Evolutionary conservation across 2,329 filamentous ascomycete genomes (phyloP).

Genomic region (Talaromyces atroroseus): DNA sequence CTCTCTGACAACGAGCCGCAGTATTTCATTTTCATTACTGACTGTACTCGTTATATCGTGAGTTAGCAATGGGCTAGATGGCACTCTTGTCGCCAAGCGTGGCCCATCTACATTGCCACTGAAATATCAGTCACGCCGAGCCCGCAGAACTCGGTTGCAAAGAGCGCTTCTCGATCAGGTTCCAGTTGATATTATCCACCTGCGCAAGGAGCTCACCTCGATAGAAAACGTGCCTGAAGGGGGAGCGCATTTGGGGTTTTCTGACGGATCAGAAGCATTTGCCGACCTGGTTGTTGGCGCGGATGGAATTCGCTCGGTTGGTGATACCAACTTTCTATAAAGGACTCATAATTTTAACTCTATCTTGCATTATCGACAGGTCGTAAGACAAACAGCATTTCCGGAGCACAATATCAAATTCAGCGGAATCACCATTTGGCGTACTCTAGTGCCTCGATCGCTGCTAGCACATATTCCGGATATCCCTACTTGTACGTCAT

Average conservation of each 20-base stretch:
- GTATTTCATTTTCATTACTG: not conserved
- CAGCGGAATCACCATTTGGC: slow-evolving; percentile 47
- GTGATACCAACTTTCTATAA: slow-evolving; percentile 4
- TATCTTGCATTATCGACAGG: slow-evolving; percentile 22
- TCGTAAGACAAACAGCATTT: slow-evolving; percentile 39
- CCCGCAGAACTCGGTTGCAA: slow-evolving; percentile 40
- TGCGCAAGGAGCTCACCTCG: slow-evolving; percentile 40
- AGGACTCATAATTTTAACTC: not conserved
- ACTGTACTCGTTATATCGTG: not conserved
- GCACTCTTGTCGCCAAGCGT: slow-evolving; percentile 20
- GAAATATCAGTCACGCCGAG: slow-evolving; percentile 22
- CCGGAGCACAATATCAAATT: slow-evolving; percentile 43
- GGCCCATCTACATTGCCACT: slow-evolving; percentile 13
- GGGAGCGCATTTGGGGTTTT: slow-evolving; percentile 42
- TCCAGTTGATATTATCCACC: slow-evolving; percentile 38
- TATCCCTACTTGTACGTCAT: slow-evolving; percentile 31
- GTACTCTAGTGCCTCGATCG: slow-evolving; percentile 37
- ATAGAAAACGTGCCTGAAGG: slow-evolving; percentile 34
- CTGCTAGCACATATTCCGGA: slow-evolving; percentile 28
- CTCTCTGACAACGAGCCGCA: not conserved
- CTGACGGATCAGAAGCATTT: slow-evolving; percentile 36
- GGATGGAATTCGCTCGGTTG: slow-evolving; percentile 49
- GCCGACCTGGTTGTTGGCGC: slow-evolving; percentile 49
- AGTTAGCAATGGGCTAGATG: slow-evolving; percentile 29
- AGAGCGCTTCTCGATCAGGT: slow-evolving; percentile 46